These are phyloP conservation scores for Hordeum marinum DNA, from an alignment of 176 grass and related monocot species.

Conservation along the genomic window DNA sequence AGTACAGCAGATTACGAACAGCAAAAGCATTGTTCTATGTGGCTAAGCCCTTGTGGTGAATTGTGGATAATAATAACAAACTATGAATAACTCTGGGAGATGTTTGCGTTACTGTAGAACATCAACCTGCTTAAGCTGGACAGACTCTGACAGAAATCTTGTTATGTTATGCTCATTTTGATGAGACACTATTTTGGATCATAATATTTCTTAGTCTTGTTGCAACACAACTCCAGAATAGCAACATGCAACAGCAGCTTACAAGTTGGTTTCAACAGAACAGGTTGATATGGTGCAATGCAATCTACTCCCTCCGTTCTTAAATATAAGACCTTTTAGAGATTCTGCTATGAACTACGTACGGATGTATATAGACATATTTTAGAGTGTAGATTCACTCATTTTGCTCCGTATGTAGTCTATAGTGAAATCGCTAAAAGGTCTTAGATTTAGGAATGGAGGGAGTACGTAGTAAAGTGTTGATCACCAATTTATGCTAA, in stretches of 20 bases:
- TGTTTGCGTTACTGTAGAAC: not conserved
- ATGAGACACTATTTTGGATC: not conserved
- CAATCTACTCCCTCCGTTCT: too few relatives aligned
- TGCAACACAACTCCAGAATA: not conserved
- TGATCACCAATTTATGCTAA: not conserved
- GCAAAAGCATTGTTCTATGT: not conserved
- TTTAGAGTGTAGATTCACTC: too few relatives aligned
- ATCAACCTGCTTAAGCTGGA: not conserved
- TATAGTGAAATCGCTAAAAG: too few relatives aligned
- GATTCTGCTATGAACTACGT: too few relatives aligned
- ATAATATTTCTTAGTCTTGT: not conserved
- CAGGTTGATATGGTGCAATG: not conserved
- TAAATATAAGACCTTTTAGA: too few relatives aligned
- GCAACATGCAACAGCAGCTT: not conserved
- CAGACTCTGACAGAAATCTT: not conserved
- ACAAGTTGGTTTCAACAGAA: not conserved
- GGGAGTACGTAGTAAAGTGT: too few relatives aligned
- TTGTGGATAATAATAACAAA: not conserved
- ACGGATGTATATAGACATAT: too few relatives aligned
- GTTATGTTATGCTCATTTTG: not conserved
- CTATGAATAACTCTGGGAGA: not conserved
- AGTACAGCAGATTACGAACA: not conserved
- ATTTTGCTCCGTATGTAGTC: too few relatives aligned
- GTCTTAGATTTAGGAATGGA: too few relatives aligned
- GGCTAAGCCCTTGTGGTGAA: not conserved